Percentiles rank a stretch among this genome's conserved stretches.
Evolutionary conservation across 1,139 yeast species (phyloP).

Genomic region (Hyphopichia burtonii): DNA sequence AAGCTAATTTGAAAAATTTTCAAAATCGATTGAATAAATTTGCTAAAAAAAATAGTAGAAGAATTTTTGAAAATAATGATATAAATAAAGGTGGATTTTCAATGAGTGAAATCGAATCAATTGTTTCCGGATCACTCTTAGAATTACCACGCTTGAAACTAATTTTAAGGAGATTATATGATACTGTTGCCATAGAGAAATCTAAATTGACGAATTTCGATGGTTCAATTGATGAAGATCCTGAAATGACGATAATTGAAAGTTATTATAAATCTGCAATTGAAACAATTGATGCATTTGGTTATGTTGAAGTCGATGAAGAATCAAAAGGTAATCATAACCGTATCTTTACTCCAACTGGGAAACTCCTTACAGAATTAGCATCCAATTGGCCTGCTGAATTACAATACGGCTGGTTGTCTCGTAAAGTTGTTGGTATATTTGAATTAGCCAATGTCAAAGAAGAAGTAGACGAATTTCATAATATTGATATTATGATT

Average conservation of each 20-base stretch:
- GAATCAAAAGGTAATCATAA: constrained; percentile 40
- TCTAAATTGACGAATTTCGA: constrained; percentile 12
- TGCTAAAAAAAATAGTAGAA: constrained; percentile 43
- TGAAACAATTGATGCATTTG: constrained; percentile 80
- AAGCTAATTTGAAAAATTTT: constrained; percentile 59
- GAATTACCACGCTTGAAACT: constrained; percentile 71
- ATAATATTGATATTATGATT: constrained; percentile 56
- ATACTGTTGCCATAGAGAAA: constrained; percentile 22
- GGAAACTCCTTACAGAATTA: constrained; percentile 78
- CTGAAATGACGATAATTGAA: constrained; percentile 19
- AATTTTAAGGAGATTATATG: constrained; percentile 56
- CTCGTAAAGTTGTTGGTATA: constrained; percentile 80
- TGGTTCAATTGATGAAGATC: constrained; percentile 10
- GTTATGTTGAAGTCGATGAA: constrained; percentile 39
- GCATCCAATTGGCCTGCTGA: constrained; percentile 88
- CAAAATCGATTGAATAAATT: constrained; percentile 44
- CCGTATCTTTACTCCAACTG: constrained; percentile 87
- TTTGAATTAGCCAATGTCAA: constrained; percentile 50
- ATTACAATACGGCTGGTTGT: constrained; percentile 84
- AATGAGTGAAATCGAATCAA: constrained; percentile 60
- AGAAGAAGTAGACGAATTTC: constrained; percentile 23
- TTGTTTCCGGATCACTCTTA: constrained; percentile 63
- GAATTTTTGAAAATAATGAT: constrained; percentile 33
- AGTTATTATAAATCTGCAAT: constrained; percentile 54
- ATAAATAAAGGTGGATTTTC: constrained; percentile 45